Conservation (phyloP, 1,284 basidiomycete genomes). For the Ganoderma lucidum region DNA sequence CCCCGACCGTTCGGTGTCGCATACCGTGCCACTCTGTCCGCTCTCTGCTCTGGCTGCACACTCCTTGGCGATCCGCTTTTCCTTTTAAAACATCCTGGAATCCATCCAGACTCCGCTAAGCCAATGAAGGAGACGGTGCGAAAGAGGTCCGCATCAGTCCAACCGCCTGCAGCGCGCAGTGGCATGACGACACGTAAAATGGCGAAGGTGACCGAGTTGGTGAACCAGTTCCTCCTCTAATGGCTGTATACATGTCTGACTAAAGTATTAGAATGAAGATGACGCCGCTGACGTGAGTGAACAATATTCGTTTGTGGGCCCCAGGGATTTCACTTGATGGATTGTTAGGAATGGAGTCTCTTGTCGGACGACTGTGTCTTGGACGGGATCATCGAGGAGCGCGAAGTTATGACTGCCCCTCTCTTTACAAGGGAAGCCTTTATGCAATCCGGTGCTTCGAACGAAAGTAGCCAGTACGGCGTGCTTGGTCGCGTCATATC, state of each 20-base stretch:
- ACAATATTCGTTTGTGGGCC: no score
- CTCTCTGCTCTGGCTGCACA: neutral
- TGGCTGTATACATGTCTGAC: neutral
- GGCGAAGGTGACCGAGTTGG: slow-evolving; percentile 8
- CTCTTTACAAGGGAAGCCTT: slow-evolving; percentile 63
- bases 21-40: neutral
- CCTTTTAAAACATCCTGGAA: no score
- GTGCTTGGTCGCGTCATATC: slow-evolving; percentile 58
- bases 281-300: slow-evolving; percentile 10
- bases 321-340: neutral
- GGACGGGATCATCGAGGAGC: slow-evolving; percentile 36
- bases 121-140: neutral
- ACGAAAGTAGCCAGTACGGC: slow-evolving; percentile 58
- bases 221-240: neutral
- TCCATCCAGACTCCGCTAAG: neutral
- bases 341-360: slow-evolving; percentile 51
- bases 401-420: slow-evolving; percentile 61
- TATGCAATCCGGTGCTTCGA: slow-evolving; percentile 42
- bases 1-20: neutral
- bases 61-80: neutral
- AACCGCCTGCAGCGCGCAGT: neutral
- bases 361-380: slow-evolving; percentile 44
- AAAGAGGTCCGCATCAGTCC: neutral
- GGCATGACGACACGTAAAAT: slow-evolving; percentile 15
- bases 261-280: neutral